A percentile compares a stretch with the other conserved stretches of the same genome.
phyloP scores from a whole-genome alignment of 768 basidiomycete species.

The Cystoderma amianthinum region DNA sequence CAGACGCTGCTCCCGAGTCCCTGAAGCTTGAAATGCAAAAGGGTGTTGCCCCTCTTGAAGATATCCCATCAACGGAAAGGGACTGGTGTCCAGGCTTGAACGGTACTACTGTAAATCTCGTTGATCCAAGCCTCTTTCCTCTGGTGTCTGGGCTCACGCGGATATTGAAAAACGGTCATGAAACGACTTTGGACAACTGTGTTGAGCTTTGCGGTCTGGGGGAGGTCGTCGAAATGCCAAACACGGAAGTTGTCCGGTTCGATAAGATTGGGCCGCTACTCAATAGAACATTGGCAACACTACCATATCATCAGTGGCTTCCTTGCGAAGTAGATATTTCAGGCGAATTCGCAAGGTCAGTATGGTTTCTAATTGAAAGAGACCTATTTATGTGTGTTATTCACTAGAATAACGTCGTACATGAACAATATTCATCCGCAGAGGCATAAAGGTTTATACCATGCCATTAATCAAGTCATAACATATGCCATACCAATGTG shows the following conservation, averaged over 20 bases:
- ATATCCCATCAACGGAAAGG: not conserved
- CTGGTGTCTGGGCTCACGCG: not conserved
- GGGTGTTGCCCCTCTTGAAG: not conserved
- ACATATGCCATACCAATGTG: too few species aligned
- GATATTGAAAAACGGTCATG: not conserved
- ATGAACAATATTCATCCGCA: too few species aligned
- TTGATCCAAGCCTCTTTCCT: not conserved
- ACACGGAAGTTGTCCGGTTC: not conserved
- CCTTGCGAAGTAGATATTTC: not conserved
- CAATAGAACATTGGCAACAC: not conserved
- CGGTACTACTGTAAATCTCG: not conserved
- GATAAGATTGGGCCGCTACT: not conserved
- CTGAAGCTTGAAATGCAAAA: not conserved
- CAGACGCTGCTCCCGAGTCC: not conserved
- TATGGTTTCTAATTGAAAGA: not conserved
- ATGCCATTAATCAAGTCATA: too few species aligned
- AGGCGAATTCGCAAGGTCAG: not conserved
- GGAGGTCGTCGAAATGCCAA: not conserved
- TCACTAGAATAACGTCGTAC: too few species aligned
- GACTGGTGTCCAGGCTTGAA: not conserved
- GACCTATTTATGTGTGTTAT: too few species aligned
- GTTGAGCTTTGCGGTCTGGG: not conserved
- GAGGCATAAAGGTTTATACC: too few species aligned
- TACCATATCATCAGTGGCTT: not conserved
- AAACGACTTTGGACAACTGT: not conserved